Percentiles rank a stretch among this genome's conserved stretches.
Evolutionary conservation across 768 basidiomycete genomes (phyloP).

Genomic region (Neoboletus magnificus): DNA sequence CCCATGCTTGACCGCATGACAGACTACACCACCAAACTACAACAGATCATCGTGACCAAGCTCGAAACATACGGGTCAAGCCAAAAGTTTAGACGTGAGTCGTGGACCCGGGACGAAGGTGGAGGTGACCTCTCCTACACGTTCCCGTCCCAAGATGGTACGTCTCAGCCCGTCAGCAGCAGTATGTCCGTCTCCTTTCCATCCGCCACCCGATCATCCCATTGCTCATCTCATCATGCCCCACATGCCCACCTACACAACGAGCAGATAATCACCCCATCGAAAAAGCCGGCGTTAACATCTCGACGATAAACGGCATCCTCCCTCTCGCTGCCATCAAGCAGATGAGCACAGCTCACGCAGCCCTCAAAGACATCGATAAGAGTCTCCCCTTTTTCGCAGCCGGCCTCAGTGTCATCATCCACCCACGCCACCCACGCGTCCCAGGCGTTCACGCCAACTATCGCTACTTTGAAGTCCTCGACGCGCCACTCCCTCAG

Average conservation of each 20-base stretch:
- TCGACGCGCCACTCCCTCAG: slow-evolving; percentile 4
- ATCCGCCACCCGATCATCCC: neutral
- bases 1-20: slow-evolving; percentile 15
- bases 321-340: slow-evolving; percentile 21
- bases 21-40: slow-evolving; percentile 13
- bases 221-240: neutral
- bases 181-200: neutral
- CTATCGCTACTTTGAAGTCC: slow-evolving; percentile 27
- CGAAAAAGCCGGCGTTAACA: slow-evolving; percentile 23
- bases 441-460: slow-evolving; percentile 22
- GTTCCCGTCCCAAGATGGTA: slow-evolving; percentile 2
- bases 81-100: slow-evolving; percentile 14
- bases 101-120: slow-evolving; percentile 18
- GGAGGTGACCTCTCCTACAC: slow-evolving; percentile 21
- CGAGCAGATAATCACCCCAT: slow-evolving; percentile 14
- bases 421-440: slow-evolving; percentile 25
- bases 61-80: slow-evolving; percentile 15
- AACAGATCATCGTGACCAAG: slow-evolving; percentile 19
- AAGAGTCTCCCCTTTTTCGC: slow-evolving; percentile 14
- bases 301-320: slow-evolving; percentile 16
- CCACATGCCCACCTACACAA: neutral
- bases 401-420: slow-evolving; percentile 18
- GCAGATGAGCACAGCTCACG: slow-evolving; percentile 21
- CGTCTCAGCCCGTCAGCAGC: neutral
- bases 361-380: slow-evolving; percentile 15